phyloP scores from a whole-genome alignment of 768 basidiomycete genomes.

The Tephrocybe sp. region DNA sequence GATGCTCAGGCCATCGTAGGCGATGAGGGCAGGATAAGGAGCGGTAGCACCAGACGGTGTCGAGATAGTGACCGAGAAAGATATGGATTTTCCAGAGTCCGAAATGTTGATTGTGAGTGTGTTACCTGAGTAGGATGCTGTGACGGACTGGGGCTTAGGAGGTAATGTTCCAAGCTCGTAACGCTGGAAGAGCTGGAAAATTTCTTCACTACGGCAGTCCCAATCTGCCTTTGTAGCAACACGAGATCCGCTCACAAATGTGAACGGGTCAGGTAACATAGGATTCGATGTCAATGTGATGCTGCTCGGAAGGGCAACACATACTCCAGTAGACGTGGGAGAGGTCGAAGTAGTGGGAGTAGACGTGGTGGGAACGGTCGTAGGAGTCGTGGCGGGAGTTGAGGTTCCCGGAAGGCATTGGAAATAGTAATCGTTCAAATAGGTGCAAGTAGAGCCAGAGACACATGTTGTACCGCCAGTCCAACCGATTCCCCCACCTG shows the following conservation, averaged over 20 bases:
- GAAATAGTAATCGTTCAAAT: conserved; percentile 32
- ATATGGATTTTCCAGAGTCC: conserved; percentile 46
- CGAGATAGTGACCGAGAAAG: conserved; percentile 47
- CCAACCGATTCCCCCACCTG: conserved; percentile 39
- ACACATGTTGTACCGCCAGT: conserved; percentile 34
- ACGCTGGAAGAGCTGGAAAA: conserved; percentile 47
- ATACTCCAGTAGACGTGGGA: conserved; percentile 4
- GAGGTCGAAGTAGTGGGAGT: conserved; percentile 7
- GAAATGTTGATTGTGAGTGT: conserved; percentile 51
- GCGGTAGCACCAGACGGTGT: conserved; percentile 41
- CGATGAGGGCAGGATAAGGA: conserved; percentile 56
- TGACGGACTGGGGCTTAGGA: conserved; percentile 43
- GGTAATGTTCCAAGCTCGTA: conserved; percentile 56
- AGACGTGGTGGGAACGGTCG: conserved; percentile 12
- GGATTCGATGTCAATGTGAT: conserved; percentile 34
- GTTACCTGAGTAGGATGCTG: conserved; percentile 41
- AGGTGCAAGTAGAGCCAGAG: conserved; percentile 30
- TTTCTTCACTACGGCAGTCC: conserved; percentile 51
- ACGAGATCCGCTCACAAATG: conserved; percentile 43
- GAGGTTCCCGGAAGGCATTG: conserved; percentile 34
- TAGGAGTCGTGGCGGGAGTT: conserved; percentile 17
- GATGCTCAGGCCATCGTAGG: conserved; percentile 43
- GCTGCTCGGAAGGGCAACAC: conserved; percentile 29
- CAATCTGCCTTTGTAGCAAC: conserved; percentile 47
- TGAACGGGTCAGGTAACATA: conserved; percentile 56